These are phyloP conservation scores for Nicotiana attenuata DNA, from an alignment of 257 asterid genomes.

Conservation along the genomic window DNA sequence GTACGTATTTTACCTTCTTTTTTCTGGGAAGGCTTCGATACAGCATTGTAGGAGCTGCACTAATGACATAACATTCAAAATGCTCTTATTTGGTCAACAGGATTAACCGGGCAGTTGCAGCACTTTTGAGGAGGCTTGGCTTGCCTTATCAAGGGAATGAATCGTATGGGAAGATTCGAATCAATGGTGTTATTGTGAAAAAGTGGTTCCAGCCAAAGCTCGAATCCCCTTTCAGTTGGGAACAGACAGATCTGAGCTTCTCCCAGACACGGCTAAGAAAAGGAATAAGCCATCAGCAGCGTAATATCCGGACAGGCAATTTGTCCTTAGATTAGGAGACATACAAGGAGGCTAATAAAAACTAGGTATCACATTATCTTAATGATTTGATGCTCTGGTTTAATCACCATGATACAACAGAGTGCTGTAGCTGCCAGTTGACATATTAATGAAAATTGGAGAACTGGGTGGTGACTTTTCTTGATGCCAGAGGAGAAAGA, in stretches of 20 bases:
- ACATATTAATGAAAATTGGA: not conserved
- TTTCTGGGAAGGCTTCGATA: not conserved
- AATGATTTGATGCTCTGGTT: not conserved
- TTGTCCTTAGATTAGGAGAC: conserved; percentile 47
- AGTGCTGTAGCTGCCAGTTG: not conserved
- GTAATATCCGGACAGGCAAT: conserved; percentile 67
- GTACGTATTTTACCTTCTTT: not conserved
- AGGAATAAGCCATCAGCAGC: conserved; percentile 68
- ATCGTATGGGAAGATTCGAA: conserved; percentile 77
- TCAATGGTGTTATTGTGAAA: conserved; percentile 62
- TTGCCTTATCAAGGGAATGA: conserved; percentile 72
- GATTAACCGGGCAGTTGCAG: conserved; percentile 71
- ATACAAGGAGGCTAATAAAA: not conserved
- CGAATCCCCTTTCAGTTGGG: conserved; percentile 43
- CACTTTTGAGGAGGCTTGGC: conserved; percentile 79
- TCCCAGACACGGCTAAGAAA: conserved; percentile 53
- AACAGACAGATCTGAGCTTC: conserved; percentile 28
- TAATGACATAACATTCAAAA: conserved; percentile 3
- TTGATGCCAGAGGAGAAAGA: not conserved
- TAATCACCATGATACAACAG: not conserved
- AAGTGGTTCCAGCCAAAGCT: conserved; percentile 89
- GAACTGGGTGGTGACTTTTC: not conserved
- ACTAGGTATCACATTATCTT: not conserved
- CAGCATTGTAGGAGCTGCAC: not conserved
- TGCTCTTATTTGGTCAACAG: conserved; percentile 44